These are phyloP conservation scores for Colletotrichum acutatum DNA, from an alignment of 2,329 filamentous ascomycete genomes.

Conservation along the genomic window DNA sequence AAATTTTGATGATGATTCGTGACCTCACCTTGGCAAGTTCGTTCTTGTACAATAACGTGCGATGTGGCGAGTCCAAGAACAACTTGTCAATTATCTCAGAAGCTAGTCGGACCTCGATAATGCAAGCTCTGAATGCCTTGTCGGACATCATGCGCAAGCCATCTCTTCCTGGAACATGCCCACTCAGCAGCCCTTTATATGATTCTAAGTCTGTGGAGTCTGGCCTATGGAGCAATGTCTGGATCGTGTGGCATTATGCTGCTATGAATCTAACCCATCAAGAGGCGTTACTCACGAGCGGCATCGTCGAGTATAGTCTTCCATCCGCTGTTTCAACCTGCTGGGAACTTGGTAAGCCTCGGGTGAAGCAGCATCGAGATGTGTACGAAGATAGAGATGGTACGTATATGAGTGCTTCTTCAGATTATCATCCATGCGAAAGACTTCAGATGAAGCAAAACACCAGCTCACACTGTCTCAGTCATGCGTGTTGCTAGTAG, in stretches of 20 bases:
- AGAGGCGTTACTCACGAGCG: not conserved
- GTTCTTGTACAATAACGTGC: not conserved
- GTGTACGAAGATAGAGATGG: slow-evolving; percentile 12
- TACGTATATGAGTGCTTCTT: not conserved
- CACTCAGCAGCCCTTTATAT: not conserved
- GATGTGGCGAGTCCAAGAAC: not conserved
- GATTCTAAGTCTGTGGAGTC: not conserved
- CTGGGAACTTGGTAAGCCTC: slow-evolving; percentile 10
- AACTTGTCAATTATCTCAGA: slow-evolving; percentile 10
- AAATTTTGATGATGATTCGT: slow-evolving; percentile 5
- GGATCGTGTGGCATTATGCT: slow-evolving; percentile 8
- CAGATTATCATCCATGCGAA: not conserved
- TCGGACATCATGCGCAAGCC: not conserved
- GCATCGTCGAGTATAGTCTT: not conserved
- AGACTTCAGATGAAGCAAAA: not conserved
- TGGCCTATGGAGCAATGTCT: not conserved
- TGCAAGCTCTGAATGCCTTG: slow-evolving; percentile 1
- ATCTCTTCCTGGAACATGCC: not conserved
- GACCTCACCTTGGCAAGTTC: not conserved
- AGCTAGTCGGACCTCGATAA: not conserved
- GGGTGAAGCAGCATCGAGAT: slow-evolving; percentile 1
- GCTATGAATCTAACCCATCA: not conserved
- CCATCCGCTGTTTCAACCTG: slow-evolving; percentile 1
- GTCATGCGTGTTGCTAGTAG: not conserved
- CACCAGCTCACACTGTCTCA: not conserved